Conservation (phyloP, 345 rosid genomes). For the Cardamine chenopodiifolia region DNA sequence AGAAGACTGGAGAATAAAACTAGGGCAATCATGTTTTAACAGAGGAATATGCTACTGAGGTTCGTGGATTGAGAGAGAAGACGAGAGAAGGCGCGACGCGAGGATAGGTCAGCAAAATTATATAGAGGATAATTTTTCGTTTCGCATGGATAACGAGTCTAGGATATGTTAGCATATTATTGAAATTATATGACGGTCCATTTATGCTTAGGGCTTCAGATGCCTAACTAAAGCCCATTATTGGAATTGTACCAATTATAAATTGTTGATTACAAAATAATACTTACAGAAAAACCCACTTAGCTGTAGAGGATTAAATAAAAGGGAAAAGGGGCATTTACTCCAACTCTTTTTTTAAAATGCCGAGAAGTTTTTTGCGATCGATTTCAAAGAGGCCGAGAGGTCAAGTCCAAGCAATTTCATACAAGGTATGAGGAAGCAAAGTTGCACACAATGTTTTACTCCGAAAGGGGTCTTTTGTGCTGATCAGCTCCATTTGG, state of each 20-base stretch:
- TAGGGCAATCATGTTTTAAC: not conserved
- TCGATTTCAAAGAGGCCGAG: too few species aligned
- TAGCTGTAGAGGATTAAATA: too few species aligned
- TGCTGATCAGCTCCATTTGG: too few species aligned
- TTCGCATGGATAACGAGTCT: conserved; percentile 33
- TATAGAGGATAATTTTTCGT: conserved; percentile 15
- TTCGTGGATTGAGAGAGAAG: conserved; percentile 6
- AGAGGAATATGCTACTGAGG: conserved; percentile 38
- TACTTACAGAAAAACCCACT: too few species aligned
- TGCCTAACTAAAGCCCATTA: conserved; percentile 23
- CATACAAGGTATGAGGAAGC: too few species aligned
- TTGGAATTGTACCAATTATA: not conserved
- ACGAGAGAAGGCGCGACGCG: conserved; percentile 40
- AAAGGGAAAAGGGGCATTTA: too few species aligned
- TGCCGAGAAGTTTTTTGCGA: too few species aligned
- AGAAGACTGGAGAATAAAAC: conserved; percentile 3
- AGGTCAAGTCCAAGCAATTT: too few species aligned
- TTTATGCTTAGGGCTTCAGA: conserved; percentile 16
- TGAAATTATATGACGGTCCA: not conserved
- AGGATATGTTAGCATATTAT: not conserved
- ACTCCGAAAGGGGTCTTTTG: too few species aligned
- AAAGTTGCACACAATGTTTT: too few species aligned
- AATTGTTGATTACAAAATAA: too few species aligned
- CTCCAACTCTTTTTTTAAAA: too few species aligned
- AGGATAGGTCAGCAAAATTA: conserved; percentile 41